Base-by-base conservation (phyloP, 805 yeast genomes). In the Sugiyamaella marilandica region DNA sequence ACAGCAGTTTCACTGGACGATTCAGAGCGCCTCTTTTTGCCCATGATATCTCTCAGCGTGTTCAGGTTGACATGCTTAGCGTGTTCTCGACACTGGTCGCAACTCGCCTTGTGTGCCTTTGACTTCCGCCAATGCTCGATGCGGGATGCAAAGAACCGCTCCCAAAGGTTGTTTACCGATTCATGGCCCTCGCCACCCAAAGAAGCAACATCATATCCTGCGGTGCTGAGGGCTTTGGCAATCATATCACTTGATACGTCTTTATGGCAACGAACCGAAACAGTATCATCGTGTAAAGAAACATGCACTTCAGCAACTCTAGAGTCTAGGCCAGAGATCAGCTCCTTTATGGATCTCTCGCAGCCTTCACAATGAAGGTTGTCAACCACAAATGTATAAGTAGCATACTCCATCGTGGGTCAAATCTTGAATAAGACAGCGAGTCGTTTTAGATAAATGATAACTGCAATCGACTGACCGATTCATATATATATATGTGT, bases 311-410 rank as follows among this genome's bases (percentile, higher is more conserved):
- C 47, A 2, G 47, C 21, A 14, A 60, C 58, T 18, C 52, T 29
- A 4, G 59, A 50, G 37, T 62, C 59, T 45, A 59, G 58, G 45
- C 62, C 58, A 2, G 65, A 45, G 11, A 79, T 53, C 1, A 66
- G 54, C 5, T 57, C 50, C 14, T 59, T 57, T 18, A 82, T 69
- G 10, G 73, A 63, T 2, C 57, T 56, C 54, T 74, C 77, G 60
- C 87, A 82, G 36, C 76, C 77, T 2, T 67, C 69, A 60, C 87
- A 82, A 61, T 82, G 86, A 36, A 82, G 70, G 56, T 83, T 82
- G 2, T 68, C 70, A 36, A 81, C 48, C 10, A 26, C 47, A 19
- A 66, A 52, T n/a, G 55, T 51, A 37, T 58, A 55, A 5, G 48
- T 36, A 11, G 43, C 55, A 55, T 57, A 54, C 18, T 47, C 49